Evolutionary conservation across 495 filamentous ascomycete species (phyloP).

Genomic region (Baudoinia panamericana): DNA sequence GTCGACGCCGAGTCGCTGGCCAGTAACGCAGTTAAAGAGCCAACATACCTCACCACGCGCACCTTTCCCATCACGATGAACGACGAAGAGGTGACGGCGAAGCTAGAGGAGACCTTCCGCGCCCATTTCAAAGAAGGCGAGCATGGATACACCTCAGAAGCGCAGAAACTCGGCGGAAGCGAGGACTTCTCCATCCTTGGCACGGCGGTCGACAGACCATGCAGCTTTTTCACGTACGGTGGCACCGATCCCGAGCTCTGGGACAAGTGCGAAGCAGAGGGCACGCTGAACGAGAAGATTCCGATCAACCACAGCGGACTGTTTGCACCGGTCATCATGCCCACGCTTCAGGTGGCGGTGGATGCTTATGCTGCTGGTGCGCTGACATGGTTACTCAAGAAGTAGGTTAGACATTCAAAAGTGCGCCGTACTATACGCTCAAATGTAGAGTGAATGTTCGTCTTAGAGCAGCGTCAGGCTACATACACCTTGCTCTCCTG

Average conservation of each 20-base stretch:
- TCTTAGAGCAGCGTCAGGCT: not conserved
- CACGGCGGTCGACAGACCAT: slow-evolving; percentile 38
- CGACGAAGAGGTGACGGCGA: slow-evolving; percentile 32
- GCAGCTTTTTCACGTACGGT: slow-evolving; percentile 46
- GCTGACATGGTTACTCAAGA: slow-evolving; percentile 33
- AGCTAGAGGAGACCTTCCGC: slow-evolving; percentile 32
- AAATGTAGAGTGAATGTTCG: not conserved
- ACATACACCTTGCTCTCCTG: too few relatives aligned
- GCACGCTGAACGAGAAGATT: slow-evolving; percentile 29
- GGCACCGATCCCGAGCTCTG: slow-evolving; percentile 36
- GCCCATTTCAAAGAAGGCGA: slow-evolving; percentile 32
- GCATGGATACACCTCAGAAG: slow-evolving; percentile 17
- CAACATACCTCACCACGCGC: slow-evolving; percentile 28
- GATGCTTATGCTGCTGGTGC: slow-evolving; percentile 45
- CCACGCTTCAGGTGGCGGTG: slow-evolving; percentile 42
- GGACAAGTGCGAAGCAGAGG: slow-evolving; percentile 37
- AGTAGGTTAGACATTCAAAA: too few relatives aligned
- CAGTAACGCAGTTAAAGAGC: slow-evolving; percentile 29
- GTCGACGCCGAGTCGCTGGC: slow-evolving; percentile 43
- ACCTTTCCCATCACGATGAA: slow-evolving; percentile 42
- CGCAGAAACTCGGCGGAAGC: slow-evolving; percentile 26
- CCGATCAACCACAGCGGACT: slow-evolving; percentile 44
- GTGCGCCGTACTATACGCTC: too few relatives aligned
- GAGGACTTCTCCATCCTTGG: slow-evolving; percentile 48
- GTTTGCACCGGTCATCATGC: slow-evolving; percentile 48